Evolutionary conservation across 73 alveolate genomes (phyloP).

Genomic region (Effrenium voratum): DNA sequence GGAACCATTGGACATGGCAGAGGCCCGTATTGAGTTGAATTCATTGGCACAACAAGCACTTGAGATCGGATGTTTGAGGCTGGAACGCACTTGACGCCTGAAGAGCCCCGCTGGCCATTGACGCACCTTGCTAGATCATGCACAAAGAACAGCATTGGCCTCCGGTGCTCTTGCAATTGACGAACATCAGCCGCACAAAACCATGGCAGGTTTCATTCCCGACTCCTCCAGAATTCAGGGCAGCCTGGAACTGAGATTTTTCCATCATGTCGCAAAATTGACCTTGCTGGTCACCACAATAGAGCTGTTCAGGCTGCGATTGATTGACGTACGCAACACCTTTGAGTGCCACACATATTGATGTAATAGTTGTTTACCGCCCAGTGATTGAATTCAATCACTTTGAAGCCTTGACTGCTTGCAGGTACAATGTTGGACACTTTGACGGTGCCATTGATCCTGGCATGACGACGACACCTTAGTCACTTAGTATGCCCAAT

Average conservation of each 20-base stretch:
- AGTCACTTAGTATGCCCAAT: no score
- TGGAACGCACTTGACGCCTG: background rate
- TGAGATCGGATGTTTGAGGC: background rate
- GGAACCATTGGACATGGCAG: slow-evolving; percentile 45
- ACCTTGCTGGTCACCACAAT: background rate
- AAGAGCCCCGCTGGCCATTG: background rate
- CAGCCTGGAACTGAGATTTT: background rate
- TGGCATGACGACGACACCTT: slow-evolving; percentile 86
- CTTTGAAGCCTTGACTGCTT: background rate
- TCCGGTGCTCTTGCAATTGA: no score
- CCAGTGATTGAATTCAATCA: background rate
- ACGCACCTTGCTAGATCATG: no score
- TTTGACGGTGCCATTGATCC: slow-evolving; percentile 80
- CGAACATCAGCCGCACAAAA: background rate
- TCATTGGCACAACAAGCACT: slow-evolving; percentile 38
- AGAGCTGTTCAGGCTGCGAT: background rate
- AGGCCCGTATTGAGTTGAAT: slow-evolving; percentile 5
- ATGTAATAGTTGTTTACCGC: background rate
- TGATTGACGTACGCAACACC: slow-evolving; percentile 79
- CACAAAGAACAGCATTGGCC: no score
- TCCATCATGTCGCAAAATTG: background rate
- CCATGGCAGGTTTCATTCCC: slow-evolving; percentile 35
- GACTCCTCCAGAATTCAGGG: slow-evolving; percentile 14
- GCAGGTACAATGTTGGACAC: slow-evolving; percentile 68
- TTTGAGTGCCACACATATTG: slow-evolving; percentile 33